Evolutionary conservation across 2,329 filamentous ascomycete genomes (phyloP), one percentile per base, ranked within the genome.

Genomic region (Fusarium sublunatum): DNA sequence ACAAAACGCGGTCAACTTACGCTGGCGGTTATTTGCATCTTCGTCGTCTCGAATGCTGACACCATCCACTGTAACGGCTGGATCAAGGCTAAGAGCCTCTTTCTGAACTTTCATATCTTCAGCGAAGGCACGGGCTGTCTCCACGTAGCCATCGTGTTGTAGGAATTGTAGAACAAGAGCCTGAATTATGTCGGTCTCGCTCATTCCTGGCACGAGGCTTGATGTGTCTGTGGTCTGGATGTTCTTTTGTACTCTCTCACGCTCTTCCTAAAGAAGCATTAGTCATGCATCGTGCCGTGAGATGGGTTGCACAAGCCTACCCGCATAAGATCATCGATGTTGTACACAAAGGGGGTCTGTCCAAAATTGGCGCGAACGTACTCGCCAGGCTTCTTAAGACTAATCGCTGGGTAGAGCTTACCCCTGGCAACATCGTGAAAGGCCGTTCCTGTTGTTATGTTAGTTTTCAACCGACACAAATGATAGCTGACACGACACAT

Each of bases 91-190:
- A 53, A 97, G 78, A 8, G 91, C 88, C 69, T 85, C 81, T 69
- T 91, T 89, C 74, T 97, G 91, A 13, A 84, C 80, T 50, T 86
- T 84, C 25, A 96, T 87, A 72, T 98, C 94, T 68, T 90, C 84
- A 4, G 91, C 88, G 80, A 99, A 98, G 1, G 92, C 92, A 63
- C 89, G 87, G 8, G 93, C 93, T 0, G 94, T 97, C 67, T 97
- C 94, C 7, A 97, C 90, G 68, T 97, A 98, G 57, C 95, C 95
- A 70, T 98, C 95, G 69, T 98, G 94, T 34, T 93, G 91, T 12
- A 99, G 81, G 67, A 96, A 98, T 76, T 97, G 93, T 35, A 93
- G 83, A 15, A 88, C 84, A 53, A 98, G 80, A 68, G 91, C 86
- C 73, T 97, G 93, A 34, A 97, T 87, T 43, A 98, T 83, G 25